These are phyloP conservation scores for Pseudogymnoascus sp. DNA, from an alignment of 2,329 filamentous ascomycete genomes.

Conservation along the genomic window DNA sequence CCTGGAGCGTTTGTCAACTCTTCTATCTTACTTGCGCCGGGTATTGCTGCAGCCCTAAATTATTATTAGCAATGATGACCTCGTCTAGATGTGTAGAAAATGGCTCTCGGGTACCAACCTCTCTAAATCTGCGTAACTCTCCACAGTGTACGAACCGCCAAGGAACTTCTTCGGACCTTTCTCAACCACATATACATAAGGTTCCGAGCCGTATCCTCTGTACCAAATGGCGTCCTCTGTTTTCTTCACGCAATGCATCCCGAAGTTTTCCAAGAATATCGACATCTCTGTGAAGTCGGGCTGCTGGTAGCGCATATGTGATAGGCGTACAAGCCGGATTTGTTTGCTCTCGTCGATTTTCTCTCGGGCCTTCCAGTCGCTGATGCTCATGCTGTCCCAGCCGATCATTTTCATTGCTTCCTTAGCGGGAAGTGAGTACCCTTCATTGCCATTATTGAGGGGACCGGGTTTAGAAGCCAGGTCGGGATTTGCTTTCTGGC, in stretches of 20 bases:
- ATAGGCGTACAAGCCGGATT: constrained; percentile 38
- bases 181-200: constrained; percentile 47
- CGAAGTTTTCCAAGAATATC: constrained; percentile 31
- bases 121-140: constrained; percentile 44
- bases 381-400: not conserved
- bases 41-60: constrained; percentile 35
- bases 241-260: constrained; percentile 22
- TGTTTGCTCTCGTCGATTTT: constrained; percentile 36
- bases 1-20: constrained; percentile 42
- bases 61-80: not conserved
- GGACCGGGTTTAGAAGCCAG: not conserved
- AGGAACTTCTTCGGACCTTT: constrained; percentile 41
- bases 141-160: constrained; percentile 49
- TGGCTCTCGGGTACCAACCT: constrained; percentile 20
- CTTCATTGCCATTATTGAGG: not conserved
- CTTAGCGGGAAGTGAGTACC: not conserved
- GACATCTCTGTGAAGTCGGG: constrained; percentile 40
- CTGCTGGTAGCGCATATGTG: constrained; percentile 47
- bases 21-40: constrained; percentile 37
- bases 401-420: not conserved
- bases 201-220: constrained; percentile 50
- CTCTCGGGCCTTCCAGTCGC: constrained; percentile 16
- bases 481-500: not conserved
- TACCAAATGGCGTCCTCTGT: constrained; percentile 40
- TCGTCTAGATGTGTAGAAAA: not conserved